Conservation (phyloP, 805 yeast species). For the Candida michaelii region DNA sequence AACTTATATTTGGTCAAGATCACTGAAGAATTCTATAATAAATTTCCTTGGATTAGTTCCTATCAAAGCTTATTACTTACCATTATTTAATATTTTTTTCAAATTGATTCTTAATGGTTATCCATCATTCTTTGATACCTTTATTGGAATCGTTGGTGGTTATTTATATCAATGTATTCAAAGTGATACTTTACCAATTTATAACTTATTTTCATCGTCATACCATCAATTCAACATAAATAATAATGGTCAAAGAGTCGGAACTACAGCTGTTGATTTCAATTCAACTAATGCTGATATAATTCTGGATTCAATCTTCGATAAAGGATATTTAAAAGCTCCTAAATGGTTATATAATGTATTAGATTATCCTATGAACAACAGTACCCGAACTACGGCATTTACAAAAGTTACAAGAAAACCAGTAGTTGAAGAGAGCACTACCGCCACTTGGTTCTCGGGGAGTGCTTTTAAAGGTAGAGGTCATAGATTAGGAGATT, state of each 20-base stretch:
- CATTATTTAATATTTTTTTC: conserved; percentile 38
- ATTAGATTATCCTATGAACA: conserved; percentile 29
- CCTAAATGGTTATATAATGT: conserved; percentile 43
- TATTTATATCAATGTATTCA: conserved; percentile 64
- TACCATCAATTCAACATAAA: conserved; percentile 16
- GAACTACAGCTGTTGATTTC: conserved; percentile 18
- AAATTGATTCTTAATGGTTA: conserved; percentile 44
- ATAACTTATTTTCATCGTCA: conserved; percentile 36
- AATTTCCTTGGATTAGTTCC: conserved; percentile 54
- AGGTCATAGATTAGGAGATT: conserved; percentile 35
- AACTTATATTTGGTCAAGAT: conserved; percentile 62
- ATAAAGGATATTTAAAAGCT: conserved; percentile 55
- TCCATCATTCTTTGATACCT: conserved; percentile 37
- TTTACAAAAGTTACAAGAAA: conserved; percentile 14
- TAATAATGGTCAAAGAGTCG: conserved; percentile 29
- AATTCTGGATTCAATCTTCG: conserved; percentile 45
- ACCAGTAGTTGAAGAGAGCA: not conserved
- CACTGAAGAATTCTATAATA: conserved; percentile 51
- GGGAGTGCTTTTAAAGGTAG: conserved; percentile 29
- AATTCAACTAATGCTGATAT: conserved; percentile 14
- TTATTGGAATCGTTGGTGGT: conserved; percentile 55
- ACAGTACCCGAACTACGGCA: conserved; percentile 28
- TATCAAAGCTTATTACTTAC: conserved; percentile 55
- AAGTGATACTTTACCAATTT: conserved; percentile 49
- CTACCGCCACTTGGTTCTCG: conserved; percentile 1